phyloP scores from a whole-genome alignment of 768 basidiomycete species.

The Tylopilus subfusipes region DNA sequence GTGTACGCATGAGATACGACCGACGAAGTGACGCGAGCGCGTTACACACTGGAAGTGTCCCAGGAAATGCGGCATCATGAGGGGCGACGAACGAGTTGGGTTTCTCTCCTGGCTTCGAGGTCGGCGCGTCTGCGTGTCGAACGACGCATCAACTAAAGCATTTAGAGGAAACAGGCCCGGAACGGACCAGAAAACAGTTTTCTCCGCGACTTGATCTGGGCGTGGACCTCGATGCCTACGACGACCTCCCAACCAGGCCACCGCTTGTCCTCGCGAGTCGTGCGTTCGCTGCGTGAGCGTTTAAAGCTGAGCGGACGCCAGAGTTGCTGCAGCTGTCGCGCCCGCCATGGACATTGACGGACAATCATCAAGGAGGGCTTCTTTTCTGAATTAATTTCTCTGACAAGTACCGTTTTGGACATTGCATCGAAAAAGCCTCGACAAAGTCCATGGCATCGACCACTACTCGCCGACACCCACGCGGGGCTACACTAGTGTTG shows the following conservation, averaged over 20 bases:
- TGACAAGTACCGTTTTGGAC: background rate
- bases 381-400: slow-evolving; percentile 9
- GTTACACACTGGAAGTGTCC: slow-evolving; percentile 78
- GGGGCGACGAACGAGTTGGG: slow-evolving; percentile 73
- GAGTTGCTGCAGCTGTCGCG: slow-evolving; percentile 13
- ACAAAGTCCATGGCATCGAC: no score
- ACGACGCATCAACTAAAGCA: background rate
- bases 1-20: background rate
- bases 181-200: slow-evolving; percentile 83
- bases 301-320: slow-evolving; percentile 5
- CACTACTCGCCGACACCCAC: no score
- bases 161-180: background rate
- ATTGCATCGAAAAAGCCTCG: background rate
- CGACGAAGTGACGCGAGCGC: background rate
- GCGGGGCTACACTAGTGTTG: no score
- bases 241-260: slow-evolving; percentile 90
- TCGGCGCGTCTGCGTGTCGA: slow-evolving; percentile 35
- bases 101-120: slow-evolving; percentile 43
- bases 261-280: slow-evolving; percentile 29
- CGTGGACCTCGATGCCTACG: slow-evolving; percentile 94
- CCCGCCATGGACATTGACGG: slow-evolving; percentile 16
- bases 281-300: slow-evolving; percentile 5
- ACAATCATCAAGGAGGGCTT: slow-evolving; percentile 21
- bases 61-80: slow-evolving; percentile 91
- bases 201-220: slow-evolving; percentile 80